Conservation (phyloP, 1,139 yeast genomes). For the Zygosaccharomyces pseudobailii region DNA sequence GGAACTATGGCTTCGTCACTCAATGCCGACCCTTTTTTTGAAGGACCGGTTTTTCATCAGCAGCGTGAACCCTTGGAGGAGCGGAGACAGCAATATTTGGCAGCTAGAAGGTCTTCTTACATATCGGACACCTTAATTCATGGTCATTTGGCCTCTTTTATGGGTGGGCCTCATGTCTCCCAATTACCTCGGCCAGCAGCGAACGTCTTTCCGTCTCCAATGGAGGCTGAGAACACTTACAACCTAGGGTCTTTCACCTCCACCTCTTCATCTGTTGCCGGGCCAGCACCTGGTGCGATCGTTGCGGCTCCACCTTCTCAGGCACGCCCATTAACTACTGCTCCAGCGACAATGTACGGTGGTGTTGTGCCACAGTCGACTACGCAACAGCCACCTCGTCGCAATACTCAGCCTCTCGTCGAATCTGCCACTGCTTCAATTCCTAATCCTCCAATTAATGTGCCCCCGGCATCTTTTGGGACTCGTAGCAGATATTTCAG, state of each 20-base stretch:
- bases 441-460: conserved; percentile 6
- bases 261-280: conserved; percentile 9
- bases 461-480: conserved; percentile 6
- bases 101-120: conserved; percentile 32
- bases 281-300: background rate
- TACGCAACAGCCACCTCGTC: conserved; percentile 10
- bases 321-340: conserved; percentile 6
- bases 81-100: conserved; percentile 10
- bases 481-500: conserved; percentile 9
- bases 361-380: conserved; percentile 9
- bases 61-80: conserved; percentile 9
- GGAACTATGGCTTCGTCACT: conserved; percentile 13
- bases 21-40: conserved; percentile 10
- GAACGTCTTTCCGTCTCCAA: background rate
- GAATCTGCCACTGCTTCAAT: conserved; percentile 8
- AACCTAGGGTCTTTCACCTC: background rate
- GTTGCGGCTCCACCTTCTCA: conserved; percentile 5
- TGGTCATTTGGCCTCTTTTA: conserved; percentile 14
- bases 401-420: conserved; percentile 15
- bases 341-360: conserved; percentile 11
- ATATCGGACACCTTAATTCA: conserved; percentile 32
- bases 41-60: conserved; percentile 8
- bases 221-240: background rate
- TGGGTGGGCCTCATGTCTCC: background rate
- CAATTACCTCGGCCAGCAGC: background rate